Percentiles rank a stretch among this genome's conserved stretches.
phyloP scores from a whole-genome alignment of 495 filamentous ascomycete genomes.

The Neurospora sp. region DNA sequence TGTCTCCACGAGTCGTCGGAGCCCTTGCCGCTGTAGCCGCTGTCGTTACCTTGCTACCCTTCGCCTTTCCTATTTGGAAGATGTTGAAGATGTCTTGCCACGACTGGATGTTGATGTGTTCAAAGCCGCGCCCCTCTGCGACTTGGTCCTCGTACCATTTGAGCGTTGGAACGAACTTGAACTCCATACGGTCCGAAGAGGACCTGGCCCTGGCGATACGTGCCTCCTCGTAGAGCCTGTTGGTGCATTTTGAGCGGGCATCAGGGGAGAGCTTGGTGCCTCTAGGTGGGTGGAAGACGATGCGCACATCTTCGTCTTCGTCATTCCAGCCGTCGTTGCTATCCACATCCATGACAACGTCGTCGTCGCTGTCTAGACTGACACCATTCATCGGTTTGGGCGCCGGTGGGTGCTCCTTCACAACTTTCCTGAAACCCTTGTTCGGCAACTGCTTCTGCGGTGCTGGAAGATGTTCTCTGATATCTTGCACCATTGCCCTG shows the following conservation, averaged over 20 bases:
- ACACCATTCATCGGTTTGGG: background rate
- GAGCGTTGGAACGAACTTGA: constrained; percentile 27
- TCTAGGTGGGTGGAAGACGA: constrained; percentile 34
- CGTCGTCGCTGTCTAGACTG: background rate
- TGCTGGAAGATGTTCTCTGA: constrained; percentile 21
- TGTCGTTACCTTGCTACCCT: background rate
- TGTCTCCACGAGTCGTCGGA: background rate
- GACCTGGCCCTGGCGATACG: constrained; percentile 12
- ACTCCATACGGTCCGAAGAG: constrained; percentile 17
- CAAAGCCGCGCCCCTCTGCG: constrained; percentile 28
- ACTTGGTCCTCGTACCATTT: constrained; percentile 35
- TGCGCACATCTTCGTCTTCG: constrained; percentile 19
- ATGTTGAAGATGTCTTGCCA: constrained; percentile 23
- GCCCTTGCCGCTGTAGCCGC: background rate
- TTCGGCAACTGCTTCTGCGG: constrained; percentile 8
- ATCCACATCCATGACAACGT: constrained; percentile 8
- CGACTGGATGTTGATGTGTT: constrained; percentile 27
- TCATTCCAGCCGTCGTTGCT: background rate
- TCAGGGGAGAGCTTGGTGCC: constrained; percentile 8
- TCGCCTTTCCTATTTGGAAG: constrained; percentile 12
- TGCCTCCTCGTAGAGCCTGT: constrained; percentile 30
- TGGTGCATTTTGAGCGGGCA: constrained; percentile 23
- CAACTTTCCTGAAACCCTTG: constrained; percentile 13
- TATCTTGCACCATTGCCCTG: constrained; percentile 9
- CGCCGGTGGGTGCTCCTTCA: background rate